Base-by-base conservation (phyloP, 169 alveolate species). In the Eimeria brunetti region DNA sequence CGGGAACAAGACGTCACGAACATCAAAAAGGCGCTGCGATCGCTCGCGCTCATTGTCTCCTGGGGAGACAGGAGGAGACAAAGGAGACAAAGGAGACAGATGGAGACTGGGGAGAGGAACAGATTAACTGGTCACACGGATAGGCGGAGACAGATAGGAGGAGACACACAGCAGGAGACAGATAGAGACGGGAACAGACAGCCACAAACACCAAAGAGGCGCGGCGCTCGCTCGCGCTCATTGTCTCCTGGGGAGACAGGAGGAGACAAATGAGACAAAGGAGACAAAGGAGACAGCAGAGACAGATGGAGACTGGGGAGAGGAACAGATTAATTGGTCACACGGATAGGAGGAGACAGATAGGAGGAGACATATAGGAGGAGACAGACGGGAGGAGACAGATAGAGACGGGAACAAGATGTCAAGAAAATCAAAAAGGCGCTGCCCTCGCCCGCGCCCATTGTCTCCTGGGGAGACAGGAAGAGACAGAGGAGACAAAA, bases 1-100 rank as follows among this genome's bases (percentile, higher is more conserved):
- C 99, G 98, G 67, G 99, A 98, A 91, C 99, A 99, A 9, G 99
- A 98, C 3, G 99, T 99, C 18, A 99, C 99, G 94, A 99, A 99
- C 97, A 98, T 97, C 53, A 99, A 97, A 94, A 99, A 98, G 64
- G 97, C 97, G 41, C 98, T 96, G 96, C 98, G 97, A 94, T 98
- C 98, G 71, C 98, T 99, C 46, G 97, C 97, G 24, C 96, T 94
- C 97, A 98, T 96, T 41, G 96, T 97, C 81, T 97, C 97, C 94
- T 96, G 95, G n/a, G n/a, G n/a, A n/a, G n/a, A n/a, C n/a, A n/a
- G n/a, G n/a, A n/a, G n/a, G n/a, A n/a, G n/a, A n/a, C n/a, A n/a
- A n/a, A n/a, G n/a, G n/a, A n/a, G n/a, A n/a, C n/a, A n/a, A n/a
- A n/a, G n/a, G n/a, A n/a, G n/a, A n/a, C n/a, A n/a, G n/a, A n/a